phyloP scores from a whole-genome alignment of 2,329 filamentous ascomycete genomes.

The Trichophyton mentagrophytes region DNA sequence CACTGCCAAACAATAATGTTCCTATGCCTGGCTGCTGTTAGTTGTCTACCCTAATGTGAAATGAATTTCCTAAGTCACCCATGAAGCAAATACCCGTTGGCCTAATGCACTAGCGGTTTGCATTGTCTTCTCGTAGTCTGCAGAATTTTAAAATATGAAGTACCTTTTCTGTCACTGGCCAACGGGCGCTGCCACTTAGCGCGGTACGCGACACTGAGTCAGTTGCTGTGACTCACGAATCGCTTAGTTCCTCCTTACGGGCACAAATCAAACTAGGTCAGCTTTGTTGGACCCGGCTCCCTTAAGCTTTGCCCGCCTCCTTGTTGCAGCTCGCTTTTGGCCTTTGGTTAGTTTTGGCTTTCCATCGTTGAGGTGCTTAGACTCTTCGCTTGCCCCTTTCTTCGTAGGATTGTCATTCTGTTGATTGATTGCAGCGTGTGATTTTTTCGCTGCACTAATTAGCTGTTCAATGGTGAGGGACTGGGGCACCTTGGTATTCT shows the following conservation, averaged over 20 bases:
- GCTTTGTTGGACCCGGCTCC: neutral
- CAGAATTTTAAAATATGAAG: no score
- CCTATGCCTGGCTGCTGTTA: neutral
- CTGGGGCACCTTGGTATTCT: neutral
- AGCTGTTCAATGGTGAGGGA: neutral
- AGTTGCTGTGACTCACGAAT: neutral
- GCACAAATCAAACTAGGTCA: no score
- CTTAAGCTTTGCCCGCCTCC: neutral
- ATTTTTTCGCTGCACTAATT: neutral
- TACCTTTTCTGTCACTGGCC: neutral
- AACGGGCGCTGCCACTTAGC: neutral
- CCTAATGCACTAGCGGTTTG: neutral
- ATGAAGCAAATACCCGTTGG: neutral
- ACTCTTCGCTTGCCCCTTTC: neutral
- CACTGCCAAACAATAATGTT: neutral
- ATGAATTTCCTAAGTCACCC: neutral
- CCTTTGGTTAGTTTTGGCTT: neutral
- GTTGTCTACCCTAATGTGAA: conserved; percentile 1
- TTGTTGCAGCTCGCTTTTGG: neutral
- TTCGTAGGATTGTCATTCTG: neutral
- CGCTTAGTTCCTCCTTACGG: no score
- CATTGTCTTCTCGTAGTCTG: neutral
- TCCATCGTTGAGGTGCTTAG: neutral
- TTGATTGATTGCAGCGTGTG: neutral
- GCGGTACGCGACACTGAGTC: neutral